Percentiles rank a stretch among this genome's conserved stretches.
These are phyloP conservation scores for Rhododendron griersonianum DNA, from an alignment of 148 eudicot species.

Conservation along the genomic window DNA sequence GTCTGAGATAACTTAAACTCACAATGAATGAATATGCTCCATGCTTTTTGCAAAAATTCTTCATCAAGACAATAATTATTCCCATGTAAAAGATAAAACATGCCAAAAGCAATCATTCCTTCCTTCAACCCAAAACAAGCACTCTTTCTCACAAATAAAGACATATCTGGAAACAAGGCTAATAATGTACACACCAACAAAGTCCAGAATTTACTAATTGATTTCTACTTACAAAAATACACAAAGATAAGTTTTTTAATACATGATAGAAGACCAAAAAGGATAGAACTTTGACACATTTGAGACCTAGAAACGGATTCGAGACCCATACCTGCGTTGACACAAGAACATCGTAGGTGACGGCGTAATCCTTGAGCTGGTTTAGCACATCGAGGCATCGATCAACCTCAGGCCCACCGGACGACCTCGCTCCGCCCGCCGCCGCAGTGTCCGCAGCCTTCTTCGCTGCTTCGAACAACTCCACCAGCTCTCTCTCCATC, in stretches of 20 bases:
- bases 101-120: not conserved
- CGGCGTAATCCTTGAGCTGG: slow-evolving; percentile 14
- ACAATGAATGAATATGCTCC: not conserved
- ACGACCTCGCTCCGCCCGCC: not conserved
- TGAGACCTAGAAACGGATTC: not conserved
- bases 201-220: not conserved
- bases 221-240: not conserved
- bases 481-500: slow-evolving; percentile 27
- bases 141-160: not conserved
- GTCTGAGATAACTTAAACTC: not conserved
- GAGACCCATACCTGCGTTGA: slow-evolving; percentile 17
- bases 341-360: slow-evolving; percentile 22
- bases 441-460: slow-evolving; percentile 26
- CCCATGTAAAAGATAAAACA: not conserved
- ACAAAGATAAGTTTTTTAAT: not conserved
- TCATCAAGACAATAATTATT: not conserved
- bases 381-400: slow-evolving; percentile 19
- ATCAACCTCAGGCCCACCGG: slow-evolving; percentile 14
- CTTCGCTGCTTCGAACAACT: slow-evolving; percentile 21
- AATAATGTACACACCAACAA: not conserved
- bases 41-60: not conserved
- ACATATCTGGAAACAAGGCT: not conserved
- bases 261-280: not conserved
- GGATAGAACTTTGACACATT: not conserved
- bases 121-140: not conserved